Evolutionary conservation across 805 yeast species (phyloP), one percentile per base, ranked within the genome.

Genomic region (Scheffersomyces spartinae): DNA sequence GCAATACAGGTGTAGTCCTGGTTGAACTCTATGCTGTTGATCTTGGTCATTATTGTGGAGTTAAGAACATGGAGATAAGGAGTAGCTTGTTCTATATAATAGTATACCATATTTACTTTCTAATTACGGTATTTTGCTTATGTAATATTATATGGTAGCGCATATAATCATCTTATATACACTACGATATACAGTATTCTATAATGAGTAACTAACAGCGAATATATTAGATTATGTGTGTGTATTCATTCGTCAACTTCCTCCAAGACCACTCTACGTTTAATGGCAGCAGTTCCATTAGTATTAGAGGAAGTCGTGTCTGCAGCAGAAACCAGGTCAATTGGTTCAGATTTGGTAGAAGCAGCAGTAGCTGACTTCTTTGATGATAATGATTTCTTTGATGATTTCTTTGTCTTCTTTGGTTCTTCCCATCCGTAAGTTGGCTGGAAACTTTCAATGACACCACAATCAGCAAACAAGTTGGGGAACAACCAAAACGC

Each of bases 401-500:
- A n/a, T 17, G 32, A 24, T 33, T 45, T 45, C 37, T 47, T 44
- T 20, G 31, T 27, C 33, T 41, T 45, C 35, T 55, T 48, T 9
- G 60, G 54, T 25, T 47, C 78, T 36, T 77, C 83, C 81, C 85
- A 85, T 3, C 74, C 91, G 45, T 80, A 91, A n/a, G 77, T 38
- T 4, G 98, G 98, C 37, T 66, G 66, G 61, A 91, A 91, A 61
- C 94, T 80, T 31, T 88, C 97, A 32, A 88, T 45, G 35, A 91
- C 79, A 13, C 96, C 95, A 41, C 93, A 86, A 46, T 91, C 98
- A 34, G 77, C 98, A 54, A 86, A 91, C 45, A 91, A 63, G 47
- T 88, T 88, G 29, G 98, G 98, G 66, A 84, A 88, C 24, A 91
- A 49, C 98, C 98, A 91, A 47, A 91, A 66, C n/a, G 94, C 94